Conservation (phyloP, 371 early-diverging fungal genomes). For the Mycotypha africana region DNA sequence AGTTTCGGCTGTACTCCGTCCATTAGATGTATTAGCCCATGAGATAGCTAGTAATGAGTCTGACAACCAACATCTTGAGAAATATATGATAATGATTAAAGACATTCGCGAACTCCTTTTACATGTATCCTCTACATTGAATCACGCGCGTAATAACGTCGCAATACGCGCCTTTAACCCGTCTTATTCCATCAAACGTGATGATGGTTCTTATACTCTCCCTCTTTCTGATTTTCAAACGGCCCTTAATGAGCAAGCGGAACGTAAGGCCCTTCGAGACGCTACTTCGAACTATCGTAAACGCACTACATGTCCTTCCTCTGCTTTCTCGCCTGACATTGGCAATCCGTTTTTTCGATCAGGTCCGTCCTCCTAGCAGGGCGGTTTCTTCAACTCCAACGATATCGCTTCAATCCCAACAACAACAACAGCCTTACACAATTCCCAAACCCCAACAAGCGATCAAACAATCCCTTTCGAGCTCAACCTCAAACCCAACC, state of each 20-base stretch:
- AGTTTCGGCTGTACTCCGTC: constrained; percentile 1
- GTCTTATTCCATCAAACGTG: not conserved
- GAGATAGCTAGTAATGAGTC: not conserved
- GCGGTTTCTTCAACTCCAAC: constrained; percentile 9
- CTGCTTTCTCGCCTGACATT: too few species aligned
- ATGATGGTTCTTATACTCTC: not conserved
- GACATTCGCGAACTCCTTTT: constrained; percentile 7
- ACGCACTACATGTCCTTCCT: not conserved
- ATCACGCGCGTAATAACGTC: constrained; percentile 3
- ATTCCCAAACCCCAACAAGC: not conserved
- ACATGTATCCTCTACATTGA: constrained; percentile 3
- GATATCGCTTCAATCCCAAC: not conserved
- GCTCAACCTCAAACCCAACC: constrained; percentile 1
- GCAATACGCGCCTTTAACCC: constrained; percentile 8
- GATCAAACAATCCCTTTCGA: constrained; percentile 1
- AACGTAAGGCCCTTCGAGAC: not conserved
- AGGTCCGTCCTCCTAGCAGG: constrained; percentile 15
- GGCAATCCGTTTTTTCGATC: constrained; percentile 8
- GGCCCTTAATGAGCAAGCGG: not conserved
- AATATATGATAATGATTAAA: not conserved
- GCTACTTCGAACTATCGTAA: not conserved
- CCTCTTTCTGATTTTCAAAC: not conserved
- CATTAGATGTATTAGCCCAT: constrained; percentile 6
- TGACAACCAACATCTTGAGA: not conserved
- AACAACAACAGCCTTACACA: not conserved